A percentile compares a stretch with the other conserved stretches of the same genome.
These are phyloP conservation scores for Clonostachys rosea DNA, from an alignment of 2,329 filamentous ascomycete genomes.

Conservation along the genomic window DNA sequence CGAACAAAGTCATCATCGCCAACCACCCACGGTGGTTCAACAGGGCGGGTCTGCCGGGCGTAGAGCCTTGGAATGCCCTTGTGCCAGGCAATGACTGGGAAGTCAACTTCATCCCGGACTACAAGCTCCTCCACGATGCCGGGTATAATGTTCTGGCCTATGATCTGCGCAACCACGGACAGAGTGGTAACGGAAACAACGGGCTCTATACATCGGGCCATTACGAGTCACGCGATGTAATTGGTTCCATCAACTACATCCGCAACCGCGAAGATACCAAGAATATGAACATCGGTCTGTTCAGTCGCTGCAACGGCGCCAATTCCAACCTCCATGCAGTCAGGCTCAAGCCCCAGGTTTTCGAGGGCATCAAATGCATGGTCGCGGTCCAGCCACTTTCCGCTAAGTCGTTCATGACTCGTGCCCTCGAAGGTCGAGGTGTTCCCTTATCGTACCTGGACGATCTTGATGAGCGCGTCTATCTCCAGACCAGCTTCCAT, in stretches of 20 bases:
- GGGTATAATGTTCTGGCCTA: conserved; percentile 18
- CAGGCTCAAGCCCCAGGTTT: neutral
- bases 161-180: conserved; percentile 13
- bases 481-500: neutral
- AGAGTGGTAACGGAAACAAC: neutral
- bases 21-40: conserved; percentile 1
- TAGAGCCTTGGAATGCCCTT: too few species aligned
- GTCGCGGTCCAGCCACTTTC: conserved; percentile 1
- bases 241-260: conserved; percentile 4
- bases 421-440: too few species aligned
- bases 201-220: neutral
- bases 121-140: conserved; percentile 5
- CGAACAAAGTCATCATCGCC: conserved; percentile 3
- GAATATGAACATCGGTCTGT: conserved; percentile 1
- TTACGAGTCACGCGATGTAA: conserved; percentile 4
- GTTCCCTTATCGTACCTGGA: too few species aligned
- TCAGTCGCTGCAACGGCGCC: conserved; percentile 3
- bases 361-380: conserved; percentile 2
- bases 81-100: neutral
- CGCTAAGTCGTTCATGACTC: too few species aligned
- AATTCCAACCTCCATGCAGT: conserved; percentile 3
- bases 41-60: too few species aligned
- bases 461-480: too few species aligned
- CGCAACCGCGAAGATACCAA: conserved; percentile 1
- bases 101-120: conserved; percentile 5